These are phyloP conservation scores for Filobasidium floriforme DNA, from an alignment of 768 basidiomycete genomes.

Conservation along the genomic window DNA sequence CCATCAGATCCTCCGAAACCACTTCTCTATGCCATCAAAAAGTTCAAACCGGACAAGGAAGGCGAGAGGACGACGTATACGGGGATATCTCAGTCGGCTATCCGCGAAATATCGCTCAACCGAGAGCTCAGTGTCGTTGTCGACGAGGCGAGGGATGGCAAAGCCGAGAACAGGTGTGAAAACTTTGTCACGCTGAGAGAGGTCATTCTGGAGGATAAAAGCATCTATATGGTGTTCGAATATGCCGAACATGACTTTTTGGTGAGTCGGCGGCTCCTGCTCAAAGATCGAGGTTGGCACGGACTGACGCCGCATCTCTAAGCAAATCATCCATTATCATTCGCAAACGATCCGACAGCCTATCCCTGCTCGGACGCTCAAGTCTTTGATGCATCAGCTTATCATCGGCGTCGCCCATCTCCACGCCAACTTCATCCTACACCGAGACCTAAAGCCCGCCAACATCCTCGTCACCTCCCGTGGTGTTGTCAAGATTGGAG, in stretches of 20 bases:
- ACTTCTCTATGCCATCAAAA: slow-evolving; percentile 86
- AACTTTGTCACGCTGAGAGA: slow-evolving; percentile 87
- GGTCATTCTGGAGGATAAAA: slow-evolving; percentile 94
- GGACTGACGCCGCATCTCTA: slow-evolving; percentile 1
- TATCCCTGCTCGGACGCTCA: slow-evolving; percentile 71
- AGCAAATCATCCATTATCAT: slow-evolving; percentile 99
- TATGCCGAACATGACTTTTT: slow-evolving; percentile 98
- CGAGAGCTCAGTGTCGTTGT: slow-evolving; percentile 25
- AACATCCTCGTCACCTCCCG: slow-evolving; percentile 88
- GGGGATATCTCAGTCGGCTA: slow-evolving; percentile 94
- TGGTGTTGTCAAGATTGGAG: slow-evolving; percentile 96
- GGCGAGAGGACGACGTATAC: slow-evolving; percentile 93
- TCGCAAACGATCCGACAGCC: slow-evolving; percentile 74
- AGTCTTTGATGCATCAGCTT: slow-evolving; percentile 88
- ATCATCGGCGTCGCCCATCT: slow-evolving; percentile 90
- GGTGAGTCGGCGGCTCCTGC: slow-evolving; percentile 50
- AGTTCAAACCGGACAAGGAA: slow-evolving; percentile 99
- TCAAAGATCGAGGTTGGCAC: background rate
- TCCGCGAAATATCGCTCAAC: slow-evolving; percentile 73
- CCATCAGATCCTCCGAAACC: slow-evolving; percentile 30
- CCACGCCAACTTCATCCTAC: slow-evolving; percentile 87
- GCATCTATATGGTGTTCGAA: slow-evolving; percentile 98
- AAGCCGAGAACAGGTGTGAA: slow-evolving; percentile 52
- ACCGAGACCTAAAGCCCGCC: slow-evolving; percentile 95
- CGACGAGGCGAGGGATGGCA: slow-evolving; percentile 1